These are phyloP conservation scores for Sporothrix globosa DNA, from an alignment of 2,329 filamentous ascomycete species.

Conservation along the genomic window DNA sequence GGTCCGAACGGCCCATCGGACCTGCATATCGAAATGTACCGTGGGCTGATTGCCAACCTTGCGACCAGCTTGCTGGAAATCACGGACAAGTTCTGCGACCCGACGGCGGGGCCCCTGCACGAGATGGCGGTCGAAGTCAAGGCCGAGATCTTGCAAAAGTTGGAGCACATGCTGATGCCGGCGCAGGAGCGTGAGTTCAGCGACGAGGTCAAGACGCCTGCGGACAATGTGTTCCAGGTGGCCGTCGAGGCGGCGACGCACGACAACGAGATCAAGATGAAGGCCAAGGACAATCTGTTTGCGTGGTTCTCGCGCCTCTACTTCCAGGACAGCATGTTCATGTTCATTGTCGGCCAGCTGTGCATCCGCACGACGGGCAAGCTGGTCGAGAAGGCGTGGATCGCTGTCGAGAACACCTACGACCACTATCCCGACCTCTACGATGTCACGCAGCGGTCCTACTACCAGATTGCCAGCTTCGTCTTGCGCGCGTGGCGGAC, in stretches of 20 bases:
- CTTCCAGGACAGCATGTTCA: constrained; percentile 61
- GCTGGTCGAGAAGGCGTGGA: constrained; percentile 60
- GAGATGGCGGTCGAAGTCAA: constrained; percentile 54
- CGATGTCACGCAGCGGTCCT: constrained; percentile 52
- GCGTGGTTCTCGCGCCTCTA: constrained; percentile 59
- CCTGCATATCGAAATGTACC: constrained; percentile 49
- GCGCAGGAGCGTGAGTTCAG: constrained; percentile 54
- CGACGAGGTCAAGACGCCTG: constrained; percentile 53
- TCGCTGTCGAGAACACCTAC: constrained; percentile 52
- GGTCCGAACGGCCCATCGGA: constrained; percentile 38
- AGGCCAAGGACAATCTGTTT: constrained; percentile 53
- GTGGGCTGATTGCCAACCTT: constrained; percentile 48
- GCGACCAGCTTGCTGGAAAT: constrained; percentile 51
- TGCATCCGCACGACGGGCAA: constrained; percentile 53
- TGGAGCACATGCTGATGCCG: constrained; percentile 53
- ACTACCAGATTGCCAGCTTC: constrained; percentile 52
- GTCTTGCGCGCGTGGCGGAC: constrained; percentile 57
- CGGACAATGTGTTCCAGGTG: constrained; percentile 61
- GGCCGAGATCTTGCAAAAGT: constrained; percentile 53
- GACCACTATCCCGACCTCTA: constrained; percentile 55
- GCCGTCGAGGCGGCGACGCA: constrained; percentile 55
- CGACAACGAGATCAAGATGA: constrained; percentile 50
- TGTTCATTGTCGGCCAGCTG: constrained; percentile 59
- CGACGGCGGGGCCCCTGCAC: constrained; percentile 57
- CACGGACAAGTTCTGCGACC: constrained; percentile 56